These are phyloP conservation scores for Papiliotrema terrestris DNA, from an alignment of 1,284 basidiomycete genomes.

Conservation along the genomic window DNA sequence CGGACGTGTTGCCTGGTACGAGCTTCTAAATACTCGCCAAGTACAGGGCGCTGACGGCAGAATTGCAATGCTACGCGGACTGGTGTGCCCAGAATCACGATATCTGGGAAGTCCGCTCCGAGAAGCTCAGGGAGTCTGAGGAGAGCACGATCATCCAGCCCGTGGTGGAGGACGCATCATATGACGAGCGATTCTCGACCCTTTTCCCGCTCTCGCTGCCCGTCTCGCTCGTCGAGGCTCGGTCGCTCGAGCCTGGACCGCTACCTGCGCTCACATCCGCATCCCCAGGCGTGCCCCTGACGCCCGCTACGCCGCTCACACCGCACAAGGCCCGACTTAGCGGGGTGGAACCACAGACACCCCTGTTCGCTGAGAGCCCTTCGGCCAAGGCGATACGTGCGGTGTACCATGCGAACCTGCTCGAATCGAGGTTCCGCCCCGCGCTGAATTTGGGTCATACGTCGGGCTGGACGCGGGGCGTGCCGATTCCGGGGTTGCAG, in stretches of 20 bases:
- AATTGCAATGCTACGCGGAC: conserved; percentile 60
- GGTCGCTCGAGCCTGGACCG: conserved; percentile 11
- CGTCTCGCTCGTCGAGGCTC: conserved; percentile 20
- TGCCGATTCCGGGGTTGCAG: conserved; percentile 14
- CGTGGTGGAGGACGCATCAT: conserved; percentile 23
- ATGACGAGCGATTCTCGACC: conserved; percentile 44
- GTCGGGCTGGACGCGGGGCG: conserved; percentile 8
- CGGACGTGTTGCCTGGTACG: conserved; percentile 68
- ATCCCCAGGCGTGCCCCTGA: neutral
- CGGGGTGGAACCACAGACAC: neutral
- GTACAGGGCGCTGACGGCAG: conserved; percentile 31
- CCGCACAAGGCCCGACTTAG: neutral
- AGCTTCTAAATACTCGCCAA: conserved; percentile 11
- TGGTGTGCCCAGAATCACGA: conserved; percentile 64
- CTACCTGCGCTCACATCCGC: neutral
- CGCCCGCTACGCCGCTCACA: neutral
- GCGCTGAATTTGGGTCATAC: neutral
- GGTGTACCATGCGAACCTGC: conserved; percentile 32
- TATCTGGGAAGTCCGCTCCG: conserved; percentile 60
- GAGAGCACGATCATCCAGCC: conserved; percentile 24
- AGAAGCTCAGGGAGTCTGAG: conserved; percentile 45
- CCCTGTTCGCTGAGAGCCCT: conserved; percentile 5
- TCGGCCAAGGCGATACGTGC: conserved; percentile 30
- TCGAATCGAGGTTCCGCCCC: conserved; percentile 15
- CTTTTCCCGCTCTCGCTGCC: conserved; percentile 50